Evolutionary conservation across 2,329 filamentous ascomycete genomes (phyloP).

Genomic region (Fusarium palustre): DNA sequence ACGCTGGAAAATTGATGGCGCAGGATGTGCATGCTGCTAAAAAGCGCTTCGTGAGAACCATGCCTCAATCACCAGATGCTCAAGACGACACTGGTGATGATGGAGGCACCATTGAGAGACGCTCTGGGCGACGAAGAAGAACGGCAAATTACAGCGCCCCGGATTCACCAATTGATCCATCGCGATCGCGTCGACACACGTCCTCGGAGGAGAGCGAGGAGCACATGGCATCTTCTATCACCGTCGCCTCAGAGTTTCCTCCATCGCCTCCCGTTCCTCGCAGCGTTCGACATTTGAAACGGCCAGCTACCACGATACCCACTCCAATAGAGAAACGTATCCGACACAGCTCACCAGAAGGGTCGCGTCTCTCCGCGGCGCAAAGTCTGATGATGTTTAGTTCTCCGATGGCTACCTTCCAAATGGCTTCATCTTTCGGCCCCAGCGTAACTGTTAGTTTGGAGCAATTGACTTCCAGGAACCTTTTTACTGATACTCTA

Average conservation of each 20-base stretch:
- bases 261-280: slow-evolving; percentile 44
- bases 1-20: slow-evolving; percentile 47
- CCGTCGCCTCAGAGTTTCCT: slow-evolving; percentile 44
- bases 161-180: slow-evolving; percentile 33
- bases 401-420: slow-evolving; percentile 47
- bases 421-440: slow-evolving; percentile 43
- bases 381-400: slow-evolving; percentile 49
- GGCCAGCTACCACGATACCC: slow-evolving; percentile 37
- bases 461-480: not conserved
- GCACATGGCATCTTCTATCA: slow-evolving; percentile 45
- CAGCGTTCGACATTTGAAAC: slow-evolving; percentile 40
- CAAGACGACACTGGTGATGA: slow-evolving; percentile 39
- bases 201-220: slow-evolving; percentile 45
- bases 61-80: slow-evolving; percentile 41
- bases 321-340: slow-evolving; percentile 41
- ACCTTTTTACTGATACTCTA: not conserved
- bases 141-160: slow-evolving; percentile 39
- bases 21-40: slow-evolving; percentile 48
- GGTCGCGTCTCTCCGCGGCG: slow-evolving; percentile 46
- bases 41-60: slow-evolving; percentile 44
- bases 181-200: slow-evolving; percentile 33
- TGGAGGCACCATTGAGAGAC: slow-evolving; percentile 33
- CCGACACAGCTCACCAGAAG: slow-evolving; percentile 45
- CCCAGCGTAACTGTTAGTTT: slow-evolving; percentile 36
- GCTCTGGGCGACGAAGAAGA: slow-evolving; percentile 40